Evolutionary conservation across 257 asterid genomes (phyloP).

Genomic region (Ballota nigra): DNA sequence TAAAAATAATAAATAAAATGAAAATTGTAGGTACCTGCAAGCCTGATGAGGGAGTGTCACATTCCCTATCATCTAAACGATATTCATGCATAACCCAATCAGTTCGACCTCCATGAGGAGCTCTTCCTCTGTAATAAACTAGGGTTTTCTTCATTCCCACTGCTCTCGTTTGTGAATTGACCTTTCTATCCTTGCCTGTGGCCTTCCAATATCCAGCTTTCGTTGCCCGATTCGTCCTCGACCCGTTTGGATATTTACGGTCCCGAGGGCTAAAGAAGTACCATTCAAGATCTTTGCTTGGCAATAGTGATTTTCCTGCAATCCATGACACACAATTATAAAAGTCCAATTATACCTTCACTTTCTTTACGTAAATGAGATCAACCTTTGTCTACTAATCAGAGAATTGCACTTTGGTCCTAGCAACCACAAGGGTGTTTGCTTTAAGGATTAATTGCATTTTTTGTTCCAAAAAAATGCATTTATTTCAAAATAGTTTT

Average conservation of each 20-base stretch:
- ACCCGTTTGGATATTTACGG: constrained; percentile 94
- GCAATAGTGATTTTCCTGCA: constrained; percentile 83
- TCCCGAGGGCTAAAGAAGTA: constrained; percentile 95
- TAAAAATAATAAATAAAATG: background rate
- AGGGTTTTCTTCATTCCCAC: constrained; percentile 99
- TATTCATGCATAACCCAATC: constrained; percentile 99
- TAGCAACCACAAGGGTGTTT: too few relatives aligned
- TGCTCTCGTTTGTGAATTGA: constrained; percentile 67
- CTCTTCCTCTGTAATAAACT: constrained; percentile 93
- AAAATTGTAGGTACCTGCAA: constrained; percentile 59
- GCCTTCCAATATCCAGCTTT: constrained; percentile 99
- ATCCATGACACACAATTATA: too few relatives aligned
- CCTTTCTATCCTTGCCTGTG: constrained; percentile 93
- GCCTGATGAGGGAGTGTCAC: constrained; percentile 61
- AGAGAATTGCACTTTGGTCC: too few relatives aligned
- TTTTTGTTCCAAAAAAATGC: too few relatives aligned
- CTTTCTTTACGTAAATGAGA: too few relatives aligned
- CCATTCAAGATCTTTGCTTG: constrained; percentile 99
- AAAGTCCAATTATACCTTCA: too few relatives aligned
- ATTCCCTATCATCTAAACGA: constrained; percentile 90
- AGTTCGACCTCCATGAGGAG: constrained; percentile 94
- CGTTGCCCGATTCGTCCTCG: constrained; percentile 94
- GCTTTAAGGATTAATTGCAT: too few relatives aligned
- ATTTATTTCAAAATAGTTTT: too few relatives aligned
- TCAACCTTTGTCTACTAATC: too few relatives aligned